Evolutionary conservation across 768 basidiomycete species (phyloP), one percentile per base, ranked within the genome.

Genomic region (Tulasnella sp.): DNA sequence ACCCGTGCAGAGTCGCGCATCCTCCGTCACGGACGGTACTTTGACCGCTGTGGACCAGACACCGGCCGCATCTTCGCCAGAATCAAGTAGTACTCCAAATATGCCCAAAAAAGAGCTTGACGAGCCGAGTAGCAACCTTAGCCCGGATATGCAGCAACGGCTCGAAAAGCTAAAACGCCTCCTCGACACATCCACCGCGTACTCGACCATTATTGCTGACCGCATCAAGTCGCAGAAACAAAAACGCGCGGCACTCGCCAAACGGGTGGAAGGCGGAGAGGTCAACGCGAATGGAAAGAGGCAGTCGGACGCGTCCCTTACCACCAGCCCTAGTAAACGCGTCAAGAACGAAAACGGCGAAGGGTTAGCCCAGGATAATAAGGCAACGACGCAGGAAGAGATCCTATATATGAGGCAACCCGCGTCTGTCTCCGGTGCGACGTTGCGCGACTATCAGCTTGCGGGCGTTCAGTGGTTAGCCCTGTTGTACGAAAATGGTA

Each of bases 381-480:
- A 40, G 36, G 37, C 29, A n/a, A 39, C 35, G 0, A 54, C 17
- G 36, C 29, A 54, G 6, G 52, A 54, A 29, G 52, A 54, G 37
- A 54, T 54, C 27, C 27, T 54, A 27, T 54, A 54, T 32, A 57
- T 57, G 55, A 35, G 78, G 49, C 94, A 97, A 66, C 86, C 91
- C 0, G 68, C 74, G 2, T 69, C 91, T 15, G 73, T 99, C 37
- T 90, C 90, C 0, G 94, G 94, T 4, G 90, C 82, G 0, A 85
- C 72, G 57, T 69, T 98, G 60, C 90, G 91, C 65, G 77, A 83
- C 32, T 97, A 96, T 67, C 94, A 99, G 67, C 77, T 97, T 1
- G 87, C 92, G 49, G 94, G 94, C 0, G 77, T 96, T 14, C 86
- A 93, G 61, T 97, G 94, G 94, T 86, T 96, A 86, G 83, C 86